These are phyloP conservation scores for Piper betle DNA, from an alignment of 164 flowering plant genomes.

Conservation along the genomic window DNA sequence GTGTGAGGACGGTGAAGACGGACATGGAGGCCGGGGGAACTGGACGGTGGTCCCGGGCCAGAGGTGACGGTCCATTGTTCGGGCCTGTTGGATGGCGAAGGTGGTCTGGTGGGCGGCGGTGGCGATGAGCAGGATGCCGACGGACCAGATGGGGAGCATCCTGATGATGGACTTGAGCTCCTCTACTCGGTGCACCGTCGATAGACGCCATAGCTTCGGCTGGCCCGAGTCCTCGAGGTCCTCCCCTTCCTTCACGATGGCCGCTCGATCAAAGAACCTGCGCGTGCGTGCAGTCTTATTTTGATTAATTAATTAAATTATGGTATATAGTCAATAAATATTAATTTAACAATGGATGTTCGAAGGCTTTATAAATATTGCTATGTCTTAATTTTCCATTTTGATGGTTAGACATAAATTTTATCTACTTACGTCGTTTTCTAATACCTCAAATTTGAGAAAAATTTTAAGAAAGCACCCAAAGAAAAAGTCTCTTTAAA, in stretches of 20 bases:
- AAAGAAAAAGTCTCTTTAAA: too few relatives aligned
- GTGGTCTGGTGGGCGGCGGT: slow-evolving; percentile 10
- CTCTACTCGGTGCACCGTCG: slow-evolving; percentile 8
- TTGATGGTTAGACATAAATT: too few relatives aligned
- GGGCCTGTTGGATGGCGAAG: slow-evolving; percentile 14
- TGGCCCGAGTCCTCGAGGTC: background rate
- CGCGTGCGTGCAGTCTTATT: too few relatives aligned
- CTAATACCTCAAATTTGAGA: too few relatives aligned
- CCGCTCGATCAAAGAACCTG: slow-evolving; percentile 13
- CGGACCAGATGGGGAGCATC: slow-evolving; percentile 13
- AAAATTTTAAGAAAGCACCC: too few relatives aligned
- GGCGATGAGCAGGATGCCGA: slow-evolving; percentile 8
- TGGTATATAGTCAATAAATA: too few relatives aligned
- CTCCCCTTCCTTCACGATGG: slow-evolving; percentile 5
- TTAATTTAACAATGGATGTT: too few relatives aligned
- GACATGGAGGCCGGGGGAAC: slow-evolving; percentile 13
- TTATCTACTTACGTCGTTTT: too few relatives aligned
- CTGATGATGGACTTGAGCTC: slow-evolving; percentile 9
- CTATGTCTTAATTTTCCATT: too few relatives aligned
- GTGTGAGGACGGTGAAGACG: slow-evolving; percentile 10
- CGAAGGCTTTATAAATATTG: too few relatives aligned
- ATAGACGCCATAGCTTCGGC: slow-evolving; percentile 13
- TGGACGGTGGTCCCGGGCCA: slow-evolving; percentile 6
- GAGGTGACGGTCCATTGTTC: slow-evolving; percentile 17
- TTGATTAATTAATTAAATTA: too few relatives aligned